Percentiles rank a stretch among this genome's conserved stretches.
Conservation (phyloP, 2,329 filamentous ascomycete species). For the Epichloe hybrida region DNA sequence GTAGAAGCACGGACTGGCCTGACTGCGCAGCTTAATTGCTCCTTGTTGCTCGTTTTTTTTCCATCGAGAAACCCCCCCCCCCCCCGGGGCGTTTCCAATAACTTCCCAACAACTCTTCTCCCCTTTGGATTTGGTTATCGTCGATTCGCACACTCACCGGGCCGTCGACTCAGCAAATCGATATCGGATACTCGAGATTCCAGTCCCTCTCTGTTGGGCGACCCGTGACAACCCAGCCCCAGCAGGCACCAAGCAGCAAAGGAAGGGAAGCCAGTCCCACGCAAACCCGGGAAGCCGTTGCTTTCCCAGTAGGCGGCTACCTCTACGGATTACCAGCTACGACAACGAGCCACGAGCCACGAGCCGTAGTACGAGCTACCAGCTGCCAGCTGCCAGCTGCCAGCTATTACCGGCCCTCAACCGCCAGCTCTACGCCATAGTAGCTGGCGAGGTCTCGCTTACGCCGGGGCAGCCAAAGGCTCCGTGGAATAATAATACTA, state of each 20-base stretch:
- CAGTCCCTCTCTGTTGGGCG: neutral
- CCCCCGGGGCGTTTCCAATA: no score
- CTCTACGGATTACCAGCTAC: neutral
- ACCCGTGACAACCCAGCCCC: neutral
- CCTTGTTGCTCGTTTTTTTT: neutral
- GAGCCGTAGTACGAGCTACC: no score
- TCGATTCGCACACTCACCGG: neutral
- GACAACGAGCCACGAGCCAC: no score
- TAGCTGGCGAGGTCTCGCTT: neutral
- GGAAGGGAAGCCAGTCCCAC: neutral
- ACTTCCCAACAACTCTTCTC: neutral
- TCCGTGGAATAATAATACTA: neutral
- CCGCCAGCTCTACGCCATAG: neutral
- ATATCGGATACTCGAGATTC: neutral
- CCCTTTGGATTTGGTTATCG: neutral
- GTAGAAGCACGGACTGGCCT: constrained; percentile 3
- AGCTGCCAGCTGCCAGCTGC: no score
- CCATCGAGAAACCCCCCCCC: neutral
- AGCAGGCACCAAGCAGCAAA: neutral
- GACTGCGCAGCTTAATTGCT: neutral
- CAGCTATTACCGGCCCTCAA: neutral
- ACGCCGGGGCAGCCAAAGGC: neutral
- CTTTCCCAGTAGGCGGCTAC: no score
- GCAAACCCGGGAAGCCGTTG: neutral
- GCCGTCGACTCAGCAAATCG: neutral